Evolutionary conservation across 1,284 basidiomycete species (phyloP), one percentile per base, ranked within the genome.

Genomic region (Inonotus hispidus): DNA sequence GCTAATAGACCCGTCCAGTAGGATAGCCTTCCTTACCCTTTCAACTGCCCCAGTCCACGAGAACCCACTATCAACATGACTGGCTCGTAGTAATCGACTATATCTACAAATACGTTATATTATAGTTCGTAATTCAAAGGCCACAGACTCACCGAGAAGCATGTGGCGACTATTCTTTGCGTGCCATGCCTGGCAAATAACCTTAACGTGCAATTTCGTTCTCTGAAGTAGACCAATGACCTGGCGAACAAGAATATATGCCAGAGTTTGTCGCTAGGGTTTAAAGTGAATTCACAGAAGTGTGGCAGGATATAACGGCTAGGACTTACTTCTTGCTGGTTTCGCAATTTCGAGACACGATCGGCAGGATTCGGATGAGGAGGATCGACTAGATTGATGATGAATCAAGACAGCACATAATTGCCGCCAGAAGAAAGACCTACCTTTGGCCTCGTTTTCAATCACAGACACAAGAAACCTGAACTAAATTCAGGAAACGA

Each of bases 31-130:
- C 39, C 53, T 41, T 25, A 93, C 92, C 93, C 95, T 71, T 96
- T 96, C 60, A 98, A 74, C 68, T 93, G 90, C 25, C 92, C 85
- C 32, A 97, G 69, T 63, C 96, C 96, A 61, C 96, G 87, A 19
- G 93, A 96, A 4, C 96, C 96, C 8, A 98, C 95, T 58, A 99
- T 95, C 29, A 96, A 81, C 88, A 98, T 93, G 2, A 88, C 89
- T 1, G 96, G 96, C 64, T 95, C 88, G 56, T 90, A 80, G 70
- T 92, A 88, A 71, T 98, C 96, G 46, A 98, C 89, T 61, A 98
- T 83, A 71, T 96, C 92, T 89, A 66, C 19, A 60, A 23, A 53
- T 21, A 63, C 32, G 55, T 35, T 49, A 29, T 37, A 53, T 13
- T 45, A 23, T 7, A 7, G 46, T 49, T 29, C 13, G 14, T 3